phyloP scores from a whole-genome alignment of 352 stramenopile species.

The Pythium brachiatum region DNA sequence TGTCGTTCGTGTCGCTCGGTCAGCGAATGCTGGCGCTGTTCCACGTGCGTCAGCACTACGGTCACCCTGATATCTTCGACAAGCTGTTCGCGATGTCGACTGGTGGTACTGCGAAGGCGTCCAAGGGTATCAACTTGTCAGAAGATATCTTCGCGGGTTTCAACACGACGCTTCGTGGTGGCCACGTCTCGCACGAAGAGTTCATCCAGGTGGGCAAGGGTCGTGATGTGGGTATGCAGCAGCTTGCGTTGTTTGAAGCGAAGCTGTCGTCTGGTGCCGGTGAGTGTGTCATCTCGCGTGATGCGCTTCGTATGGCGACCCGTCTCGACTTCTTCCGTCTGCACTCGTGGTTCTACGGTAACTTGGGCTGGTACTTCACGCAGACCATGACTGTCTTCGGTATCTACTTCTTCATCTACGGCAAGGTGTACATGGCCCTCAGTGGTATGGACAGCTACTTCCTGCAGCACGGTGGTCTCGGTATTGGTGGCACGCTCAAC shows the following conservation, averaged over 20 bases:
- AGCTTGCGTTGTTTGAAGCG: slow-evolving; percentile 98
- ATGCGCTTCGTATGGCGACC: slow-evolving; percentile 94
- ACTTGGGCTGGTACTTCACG: slow-evolving; percentile 98
- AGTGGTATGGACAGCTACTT: slow-evolving; percentile 92
- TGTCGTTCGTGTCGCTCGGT: slow-evolving; percentile 80
- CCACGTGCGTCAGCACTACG: slow-evolving; percentile 83
- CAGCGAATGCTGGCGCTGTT: slow-evolving; percentile 78
- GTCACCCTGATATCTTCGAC: slow-evolving; percentile 88
- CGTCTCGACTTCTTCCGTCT: slow-evolving; percentile 97
- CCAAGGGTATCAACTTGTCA: slow-evolving; percentile 81
- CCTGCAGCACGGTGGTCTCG: slow-evolving; percentile 90
- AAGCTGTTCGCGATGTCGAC: slow-evolving; percentile 82
- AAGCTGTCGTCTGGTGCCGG: slow-evolving; percentile 96
- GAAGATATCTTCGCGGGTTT: slow-evolving; percentile 90
- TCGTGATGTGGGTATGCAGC: slow-evolving; percentile 98
- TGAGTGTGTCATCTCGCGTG: slow-evolving; percentile 96
- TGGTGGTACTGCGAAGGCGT: slow-evolving; percentile 78
- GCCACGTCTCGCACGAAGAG: slow-evolving; percentile 74
- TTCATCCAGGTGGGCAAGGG: slow-evolving; percentile 94
- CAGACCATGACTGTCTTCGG: slow-evolving; percentile 97
- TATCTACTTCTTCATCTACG: slow-evolving; percentile 98
- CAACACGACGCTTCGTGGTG: slow-evolving; percentile 76
- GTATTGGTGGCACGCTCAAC: slow-evolving; percentile 93
- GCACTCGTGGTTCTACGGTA: slow-evolving; percentile 98
- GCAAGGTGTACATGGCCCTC: slow-evolving; percentile 94